These are phyloP conservation scores for Ramichloridium luteum DNA, from an alignment of 2,329 filamentous ascomycete species.

Conservation along the genomic window DNA sequence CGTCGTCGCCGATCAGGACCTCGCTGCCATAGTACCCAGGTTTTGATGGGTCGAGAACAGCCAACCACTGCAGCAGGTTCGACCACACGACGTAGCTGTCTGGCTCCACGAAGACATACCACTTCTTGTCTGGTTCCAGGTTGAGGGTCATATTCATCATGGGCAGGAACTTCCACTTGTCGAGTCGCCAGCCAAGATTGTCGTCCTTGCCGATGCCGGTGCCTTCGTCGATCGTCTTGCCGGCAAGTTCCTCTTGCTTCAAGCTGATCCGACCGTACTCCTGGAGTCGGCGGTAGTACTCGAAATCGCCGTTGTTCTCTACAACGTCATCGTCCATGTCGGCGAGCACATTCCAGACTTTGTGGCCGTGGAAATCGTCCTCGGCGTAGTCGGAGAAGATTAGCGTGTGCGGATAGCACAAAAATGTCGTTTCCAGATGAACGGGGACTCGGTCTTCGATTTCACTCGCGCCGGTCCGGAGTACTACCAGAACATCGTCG, in stretches of 20 bases:
- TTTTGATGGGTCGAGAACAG: conserved; percentile 35
- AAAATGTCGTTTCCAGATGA: conserved; percentile 43
- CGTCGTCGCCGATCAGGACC: conserved; percentile 33
- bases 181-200: conserved; percentile 25
- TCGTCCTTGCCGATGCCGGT: conserved; percentile 17
- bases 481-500: conserved; percentile 43
- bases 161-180: conserved; percentile 45
- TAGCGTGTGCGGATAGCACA: conserved; percentile 43
- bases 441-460: conserved; percentile 42
- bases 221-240: conserved; percentile 12
- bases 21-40: conserved; percentile 44
- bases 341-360: conserved; percentile 26
- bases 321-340: conserved; percentile 22
- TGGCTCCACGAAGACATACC: conserved; percentile 48
- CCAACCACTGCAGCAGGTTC: conserved; percentile 42
- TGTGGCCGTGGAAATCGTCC: conserved; percentile 35
- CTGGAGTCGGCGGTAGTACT: conserved; percentile 26
- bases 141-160: conserved; percentile 18
- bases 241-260: conserved; percentile 18
- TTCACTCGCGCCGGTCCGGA: conserved; percentile 49
- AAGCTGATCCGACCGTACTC: conserved; percentile 22
- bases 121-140: conserved; percentile 37
- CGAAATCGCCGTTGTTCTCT: conserved; percentile 23
- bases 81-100: conserved; percentile 46
- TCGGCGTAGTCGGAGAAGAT: conserved; percentile 49